Evolutionary conservation across 2,329 filamentous ascomycete species (phyloP), one percentile per base, ranked within the genome.

Genomic region (Aspergillus thermomutatus): DNA sequence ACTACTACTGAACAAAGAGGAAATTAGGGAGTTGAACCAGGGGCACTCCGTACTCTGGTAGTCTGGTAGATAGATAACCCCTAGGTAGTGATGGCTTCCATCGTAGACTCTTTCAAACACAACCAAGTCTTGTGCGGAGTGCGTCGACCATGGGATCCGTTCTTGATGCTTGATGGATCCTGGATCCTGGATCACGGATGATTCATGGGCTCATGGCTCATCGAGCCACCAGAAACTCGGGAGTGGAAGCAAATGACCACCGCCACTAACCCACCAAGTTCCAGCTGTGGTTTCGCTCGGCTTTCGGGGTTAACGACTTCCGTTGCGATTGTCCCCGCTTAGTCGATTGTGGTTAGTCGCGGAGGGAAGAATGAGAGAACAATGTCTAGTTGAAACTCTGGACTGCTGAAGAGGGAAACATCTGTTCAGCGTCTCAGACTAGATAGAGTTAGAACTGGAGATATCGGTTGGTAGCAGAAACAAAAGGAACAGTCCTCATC

Each of bases 251-350:
- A 50, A 19, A 41, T 34, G 37, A 50, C 26, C 31, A 43, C 48
- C 26, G 25, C n/a, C 53, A 48, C 46, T n/a, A 25, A 26, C 4
- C 23, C 27, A 26, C 27, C 27, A 19, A 34, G 17, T 34, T 34
- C 31, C 31, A 34, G 10, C 5, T 7, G 5, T 37, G 14, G 14
- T 37, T 17, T 37, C 34, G n/a, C 26, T 53, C 50, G 50, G 50
- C 5, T 19, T 45, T 55, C 53, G 53, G 53, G 26, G 47, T 51
- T 55, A 55, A 51, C 37, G 27, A 19, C 4, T 47, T 55, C 53
- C 53, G 53, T 37, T 31, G 41, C 28, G 21, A 26, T 26, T n/a
- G 21, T 41, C 21, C 21, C 40, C 41, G 26, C 19, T 14, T 17
- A 21, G 43, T 27, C 17, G 26, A 25, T 45, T 21, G 41, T 21